Evolutionary conservation across 306 rosid species (phyloP), one percentile per base, ranked within the genome.

Genomic region (Quercus mongolica): DNA sequence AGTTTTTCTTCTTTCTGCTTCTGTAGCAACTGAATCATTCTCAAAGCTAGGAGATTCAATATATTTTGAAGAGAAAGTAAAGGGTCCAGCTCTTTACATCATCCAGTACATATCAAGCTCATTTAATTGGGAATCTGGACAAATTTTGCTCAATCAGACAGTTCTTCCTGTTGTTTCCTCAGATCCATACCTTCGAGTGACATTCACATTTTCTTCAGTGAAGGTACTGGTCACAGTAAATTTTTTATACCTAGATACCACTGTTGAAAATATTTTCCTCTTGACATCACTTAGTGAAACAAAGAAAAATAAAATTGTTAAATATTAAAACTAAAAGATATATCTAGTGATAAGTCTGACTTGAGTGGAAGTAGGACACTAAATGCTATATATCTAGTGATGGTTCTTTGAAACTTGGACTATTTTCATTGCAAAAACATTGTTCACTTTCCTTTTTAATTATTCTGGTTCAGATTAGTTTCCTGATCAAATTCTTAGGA

Each of bases 11-110:
- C 71, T 55, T 55, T 38, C 55, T 75, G 68, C 57, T 69, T 41
- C 73, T 83, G 76, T 64, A 94, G 97, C 94, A 69, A 79, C 83
- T 83, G 99, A 95, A 67, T 92, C 98, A 23, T 90, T 95, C 83
- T 92, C 99, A 13, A 92, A 92, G 90, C 80, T 95, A 28, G 99
- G 97, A 20, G 98, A 92, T 88, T 88, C 98, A 33, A 92, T 95
- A 72, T 95, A 95, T 81, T 95, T 95, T 81, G 98, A 95, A 84
- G 95, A 91, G 82, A 85, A 72, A 59, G 88, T 81, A 55, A 69
- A 75, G 38, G 58, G 54, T 57, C 97, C 93, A 56, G 31, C 78
- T 55, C 94, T 95, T 21, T 95, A 91, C 79, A 77, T 95, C 73
- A 86, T 90, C 79, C 98, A 92, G 89, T 92, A 90, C 21, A 89